Evolutionary conservation across 1,284 basidiomycete genomes (phyloP).

Genomic region (Lentinus polychrous): DNA sequence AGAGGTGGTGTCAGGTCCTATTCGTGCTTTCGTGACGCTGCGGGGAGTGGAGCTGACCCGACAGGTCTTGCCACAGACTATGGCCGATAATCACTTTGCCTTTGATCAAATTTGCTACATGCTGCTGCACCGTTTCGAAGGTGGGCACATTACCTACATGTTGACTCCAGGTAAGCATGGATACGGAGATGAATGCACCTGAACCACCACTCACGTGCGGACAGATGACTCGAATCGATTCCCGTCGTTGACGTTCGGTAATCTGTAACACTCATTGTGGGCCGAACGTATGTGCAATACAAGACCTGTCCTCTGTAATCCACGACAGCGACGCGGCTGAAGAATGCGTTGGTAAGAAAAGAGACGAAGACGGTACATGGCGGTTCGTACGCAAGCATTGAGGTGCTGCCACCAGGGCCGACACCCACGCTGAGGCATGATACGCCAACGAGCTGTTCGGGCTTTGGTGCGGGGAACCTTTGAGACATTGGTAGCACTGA

Average conservation of each 20-base stretch:
- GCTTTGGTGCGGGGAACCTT: slow-evolving; percentile 27
- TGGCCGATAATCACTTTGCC: slow-evolving; percentile 69
- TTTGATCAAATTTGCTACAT: slow-evolving; percentile 54
- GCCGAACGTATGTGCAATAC: slow-evolving; percentile 57
- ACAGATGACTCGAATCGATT: slow-evolving; percentile 49
- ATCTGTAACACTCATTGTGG: slow-evolving; percentile 66
- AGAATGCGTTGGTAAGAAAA: slow-evolving; percentile 14
- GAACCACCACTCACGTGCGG: slow-evolving; percentile 15
- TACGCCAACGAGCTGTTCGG: slow-evolving; percentile 45
- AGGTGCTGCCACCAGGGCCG: slow-evolving; percentile 67
- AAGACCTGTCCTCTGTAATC: slow-evolving; percentile 53
- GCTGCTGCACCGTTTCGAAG: slow-evolving; percentile 57
- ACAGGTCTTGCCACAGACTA: slow-evolving; percentile 71
- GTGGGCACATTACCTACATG: slow-evolving; percentile 27
- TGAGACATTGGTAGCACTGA: slow-evolving; percentile 18
- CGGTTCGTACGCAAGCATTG: slow-evolving; percentile 63
- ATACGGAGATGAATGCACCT: neutral
- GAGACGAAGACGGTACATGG: slow-evolving; percentile 6
- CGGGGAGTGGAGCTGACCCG: slow-evolving; percentile 37
- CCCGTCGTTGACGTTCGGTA: slow-evolving; percentile 70
- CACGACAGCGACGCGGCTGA: slow-evolving; percentile 56
- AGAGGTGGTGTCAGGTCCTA: neutral
- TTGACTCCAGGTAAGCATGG: neutral
- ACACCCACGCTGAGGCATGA: slow-evolving; percentile 65
- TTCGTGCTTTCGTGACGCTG: neutral